Evolutionary conservation across 2,329 filamentous ascomycete genomes (phyloP), one percentile per base, ranked within the genome.

Genomic region (Sporothrix mexicana): DNA sequence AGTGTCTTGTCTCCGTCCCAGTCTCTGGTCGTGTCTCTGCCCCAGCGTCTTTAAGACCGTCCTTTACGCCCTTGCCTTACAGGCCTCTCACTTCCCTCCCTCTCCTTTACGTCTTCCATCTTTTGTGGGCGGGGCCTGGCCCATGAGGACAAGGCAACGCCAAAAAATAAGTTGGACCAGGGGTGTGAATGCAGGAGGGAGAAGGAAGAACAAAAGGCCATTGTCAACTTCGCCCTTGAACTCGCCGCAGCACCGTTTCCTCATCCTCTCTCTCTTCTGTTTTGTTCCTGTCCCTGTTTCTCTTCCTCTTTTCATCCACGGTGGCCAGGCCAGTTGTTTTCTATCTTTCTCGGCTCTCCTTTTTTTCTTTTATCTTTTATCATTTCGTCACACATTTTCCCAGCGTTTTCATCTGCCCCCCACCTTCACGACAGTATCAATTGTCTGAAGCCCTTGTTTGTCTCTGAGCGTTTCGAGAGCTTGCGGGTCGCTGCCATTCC

Each of bases 401-500:
- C 9, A 30, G 10, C 43, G 47, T 25, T 13, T 8, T 25, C 25
- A 47, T 36, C 45, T 25, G 15, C 8, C 49, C 47, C 30, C 66
- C 49, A 43, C 41, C 59, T 64, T 51, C 45, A 51, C 20, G 23
- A n/a, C 64, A 51, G 23, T 51, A 51, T 68, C 64, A 17, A 49
- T 66, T 66, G 64, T 51, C 64, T 13, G 64, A 68, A 36, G 45
- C 64, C 64, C 64, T 53, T 49, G 64, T 51, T 49, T 30, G 45
- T n/a, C 64, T 68, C 45, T 45, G 17, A 23, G 20, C 59, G 59
- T 64, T 64, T 64, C 45, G n/a, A 20, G 10, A 49, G 8, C 49
- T 69, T 55, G 66, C 66, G 49, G 64, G 51, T 57, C 67, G 51
- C 51, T 57, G 67, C 36, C 36, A 69, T 69, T 57, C 51, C 67